Conservation (phyloP, 129 eudicot species). For the Pittosporum tobira region DNA sequence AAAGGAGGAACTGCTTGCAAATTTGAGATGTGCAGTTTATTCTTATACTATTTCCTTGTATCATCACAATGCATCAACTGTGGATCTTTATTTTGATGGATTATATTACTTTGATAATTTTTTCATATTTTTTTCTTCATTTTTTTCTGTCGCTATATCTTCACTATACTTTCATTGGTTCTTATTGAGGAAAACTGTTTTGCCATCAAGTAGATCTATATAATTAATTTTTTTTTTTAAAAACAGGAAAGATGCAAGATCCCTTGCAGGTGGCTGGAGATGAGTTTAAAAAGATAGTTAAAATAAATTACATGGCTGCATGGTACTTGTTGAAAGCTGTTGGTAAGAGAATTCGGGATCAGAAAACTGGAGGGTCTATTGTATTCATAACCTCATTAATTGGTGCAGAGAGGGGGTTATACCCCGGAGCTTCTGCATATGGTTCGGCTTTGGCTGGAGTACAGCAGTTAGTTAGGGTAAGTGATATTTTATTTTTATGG, state of each 20-base stretch:
- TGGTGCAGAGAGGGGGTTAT: constrained; percentile 91
- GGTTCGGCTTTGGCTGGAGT: constrained; percentile 83
- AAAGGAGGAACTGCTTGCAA: too few species aligned
- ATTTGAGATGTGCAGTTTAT: too few species aligned
- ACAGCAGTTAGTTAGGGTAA: constrained; percentile 83
- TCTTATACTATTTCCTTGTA: too few species aligned
- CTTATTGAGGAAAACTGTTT: background rate
- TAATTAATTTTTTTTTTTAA: too few species aligned
- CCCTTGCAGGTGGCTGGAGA: constrained; percentile 47
- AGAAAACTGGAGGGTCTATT: constrained; percentile 76
- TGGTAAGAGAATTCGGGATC: constrained; percentile 69
- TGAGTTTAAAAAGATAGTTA: constrained; percentile 78
- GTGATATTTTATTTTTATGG: too few species aligned
- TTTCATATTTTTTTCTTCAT: too few species aligned
- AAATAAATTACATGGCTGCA: constrained; percentile 64
- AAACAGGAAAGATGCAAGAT: constrained; percentile 86
- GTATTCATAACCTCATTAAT: constrained; percentile 68
- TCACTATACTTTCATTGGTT: too few species aligned
- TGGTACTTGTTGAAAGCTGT: constrained; percentile 85
- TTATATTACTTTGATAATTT: too few species aligned
- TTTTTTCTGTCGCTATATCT: too few species aligned
- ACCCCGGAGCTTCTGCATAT: constrained; percentile 85
- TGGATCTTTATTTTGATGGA: too few species aligned
- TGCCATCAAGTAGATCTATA: constrained; percentile 1
- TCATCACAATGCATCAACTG: too few species aligned